Evolutionary conservation across 495 filamentous ascomycete genomes (phyloP), one percentile per base, ranked within the genome.

Genomic region (Hyaloscypha finlandica): DNA sequence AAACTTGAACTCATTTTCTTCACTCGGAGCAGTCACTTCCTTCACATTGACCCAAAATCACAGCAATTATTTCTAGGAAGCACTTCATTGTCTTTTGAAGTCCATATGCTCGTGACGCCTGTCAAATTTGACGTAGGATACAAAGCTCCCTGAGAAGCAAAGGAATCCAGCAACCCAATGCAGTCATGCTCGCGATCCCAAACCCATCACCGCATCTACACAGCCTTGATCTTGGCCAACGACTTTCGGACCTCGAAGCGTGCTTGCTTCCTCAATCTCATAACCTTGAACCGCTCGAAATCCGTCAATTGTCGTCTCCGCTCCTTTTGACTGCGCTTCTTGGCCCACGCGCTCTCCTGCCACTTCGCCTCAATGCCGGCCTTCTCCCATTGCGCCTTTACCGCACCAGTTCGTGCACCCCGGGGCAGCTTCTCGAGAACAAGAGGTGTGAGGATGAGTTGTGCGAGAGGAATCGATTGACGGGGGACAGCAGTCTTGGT

Each of bases 221-320:
- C 57, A 67, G 66, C 68, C 71, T 67, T 70, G 58, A 73, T 64
- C 71, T 75, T 75, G 25, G 73, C 73, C 59, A 91, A 82, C 72
- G 92, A 88, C 89, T 97, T 97, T 81, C 89, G 91, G 81, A 96
- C 89, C 85, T 97, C 94, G 84, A 92, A 97, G 77, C 94, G 89
- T 77, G 90, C 89, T 91, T 97, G 94, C 89, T 98, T 98, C 88
- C 90, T 93, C 83, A 97, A 84, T 79, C 92, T 86, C 86, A 98
- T 85, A 72, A 98, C 94, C 89, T 98, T 97, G 92, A 98, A 99
- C 76, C 95, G 89, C 86, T 99, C 96, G 79, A 99, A 98, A 85
- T 99, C 96, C 83, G 86, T 94, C 69, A 99, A 85, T 73, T 89
- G 88, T 81, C 87, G 89, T 84, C 96, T 89, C 85, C 92, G 92